phyloP scores from a whole-genome alignment of 1,139 yeast genomes.

The Taphrina communis region DNA sequence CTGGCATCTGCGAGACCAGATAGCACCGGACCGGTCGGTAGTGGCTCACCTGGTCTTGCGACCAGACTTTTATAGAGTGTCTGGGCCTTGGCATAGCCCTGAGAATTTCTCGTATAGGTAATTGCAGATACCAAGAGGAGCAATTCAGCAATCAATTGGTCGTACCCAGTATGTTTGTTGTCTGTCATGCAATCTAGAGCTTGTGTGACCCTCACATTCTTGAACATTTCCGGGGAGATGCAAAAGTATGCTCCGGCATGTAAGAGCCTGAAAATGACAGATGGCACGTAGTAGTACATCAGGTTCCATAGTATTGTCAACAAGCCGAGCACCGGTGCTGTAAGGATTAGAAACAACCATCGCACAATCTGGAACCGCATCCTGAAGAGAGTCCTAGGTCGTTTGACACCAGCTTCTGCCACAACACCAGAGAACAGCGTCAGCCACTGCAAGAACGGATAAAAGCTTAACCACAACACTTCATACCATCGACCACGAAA shows the following conservation, averaged over 20 bases:
- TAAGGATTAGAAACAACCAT: conserved; percentile 6
- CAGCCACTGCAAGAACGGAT: conserved; percentile 17
- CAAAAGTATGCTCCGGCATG: neutral
- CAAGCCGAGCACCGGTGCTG: conserved; percentile 2
- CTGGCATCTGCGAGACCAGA: neutral
- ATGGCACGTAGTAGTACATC: neutral
- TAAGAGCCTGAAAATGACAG: neutral
- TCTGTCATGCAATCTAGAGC: neutral
- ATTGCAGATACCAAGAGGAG: conserved; percentile 24
- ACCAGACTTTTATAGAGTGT: conserved; percentile 4
- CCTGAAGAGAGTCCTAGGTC: neutral
- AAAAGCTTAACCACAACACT: conserved; percentile 10
- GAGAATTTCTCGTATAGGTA: conserved; percentile 18
- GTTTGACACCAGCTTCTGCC: neutral
- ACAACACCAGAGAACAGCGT: conserved; percentile 5
- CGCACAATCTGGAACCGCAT: neutral
- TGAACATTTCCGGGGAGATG: neutral
- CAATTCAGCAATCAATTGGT: conserved; percentile 21
- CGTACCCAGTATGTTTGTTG: neutral
- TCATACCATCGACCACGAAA: conserved; percentile 5
- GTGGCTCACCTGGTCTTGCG: neutral
- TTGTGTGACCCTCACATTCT: neutral
- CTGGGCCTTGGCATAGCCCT: conserved; percentile 11
- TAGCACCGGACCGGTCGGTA: conserved; percentile 9
- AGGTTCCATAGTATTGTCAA: conserved; percentile 11